A percentile compares a stretch with the other conserved stretches of the same genome.
phyloP scores from a whole-genome alignment of 176 grass and related monocot genomes.

The Aegilops longissima region DNA sequence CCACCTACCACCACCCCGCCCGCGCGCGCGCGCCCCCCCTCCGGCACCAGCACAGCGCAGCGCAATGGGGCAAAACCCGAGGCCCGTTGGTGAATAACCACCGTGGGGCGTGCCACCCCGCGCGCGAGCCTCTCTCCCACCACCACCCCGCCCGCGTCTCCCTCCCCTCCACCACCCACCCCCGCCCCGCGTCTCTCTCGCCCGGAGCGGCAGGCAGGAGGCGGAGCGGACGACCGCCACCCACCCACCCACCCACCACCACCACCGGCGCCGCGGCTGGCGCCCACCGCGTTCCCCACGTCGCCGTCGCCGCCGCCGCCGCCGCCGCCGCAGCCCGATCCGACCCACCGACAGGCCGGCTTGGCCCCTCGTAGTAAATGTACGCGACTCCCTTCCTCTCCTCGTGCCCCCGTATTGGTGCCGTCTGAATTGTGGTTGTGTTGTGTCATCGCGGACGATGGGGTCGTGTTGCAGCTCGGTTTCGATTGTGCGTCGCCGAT shows the following conservation, averaged over 20 bases:
- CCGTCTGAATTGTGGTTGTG: neutral
- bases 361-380: neutral
- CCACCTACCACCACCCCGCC: neutral
- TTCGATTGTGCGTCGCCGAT: neutral
- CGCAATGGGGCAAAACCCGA: slow-evolving; percentile 5
- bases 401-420: neutral
- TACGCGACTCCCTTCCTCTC: neutral
- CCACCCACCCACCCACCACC: neutral
- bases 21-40: neutral
- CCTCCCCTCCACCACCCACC: neutral
- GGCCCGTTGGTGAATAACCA: slow-evolving; percentile 34
- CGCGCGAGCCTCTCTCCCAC: slow-evolving; percentile 34
- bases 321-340: slow-evolving; percentile 15
- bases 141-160: neutral
- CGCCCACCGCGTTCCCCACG: slow-evolving; percentile 10
- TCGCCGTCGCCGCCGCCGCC: neutral
- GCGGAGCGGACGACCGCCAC: slow-evolving; percentile 11
- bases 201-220: slow-evolving; percentile 9
- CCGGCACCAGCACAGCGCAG: neutral
- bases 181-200: slow-evolving; percentile 9
- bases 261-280: neutral
- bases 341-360: slow-evolving; percentile 1
- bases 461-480: neutral
- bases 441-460: neutral
- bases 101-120: slow-evolving; percentile 31